Percentiles rank a stretch among this genome's conserved stretches.
These are phyloP conservation scores for Mortierella sp. DNA, from an alignment of 371 early-diverging fungal genomes.

Conservation along the genomic window DNA sequence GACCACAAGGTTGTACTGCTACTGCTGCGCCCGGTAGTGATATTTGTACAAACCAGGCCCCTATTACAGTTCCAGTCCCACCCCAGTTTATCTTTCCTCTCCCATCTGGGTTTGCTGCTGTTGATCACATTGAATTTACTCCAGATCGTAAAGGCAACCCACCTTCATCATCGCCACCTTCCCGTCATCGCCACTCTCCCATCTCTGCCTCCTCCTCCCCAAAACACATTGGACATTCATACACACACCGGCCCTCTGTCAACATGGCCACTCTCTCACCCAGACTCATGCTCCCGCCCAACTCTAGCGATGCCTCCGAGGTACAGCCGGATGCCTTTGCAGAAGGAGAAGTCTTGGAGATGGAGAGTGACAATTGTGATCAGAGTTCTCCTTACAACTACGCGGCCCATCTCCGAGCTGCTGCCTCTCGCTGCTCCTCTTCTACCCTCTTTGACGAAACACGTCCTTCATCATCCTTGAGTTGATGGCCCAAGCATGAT, in stretches of 20 bases:
- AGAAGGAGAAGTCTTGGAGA: conserved; percentile 39
- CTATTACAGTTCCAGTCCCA: neutral
- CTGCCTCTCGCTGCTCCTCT: conserved; percentile 50
- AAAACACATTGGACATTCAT: conserved; percentile 13
- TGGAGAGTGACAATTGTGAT: conserved; percentile 18
- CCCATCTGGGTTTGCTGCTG: neutral
- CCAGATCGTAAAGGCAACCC: neutral
- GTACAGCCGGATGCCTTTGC: conserved; percentile 30
- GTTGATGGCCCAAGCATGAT: conserved; percentile 22
- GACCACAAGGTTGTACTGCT: neutral
- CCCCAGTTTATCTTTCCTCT: conserved; percentile 10
- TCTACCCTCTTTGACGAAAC: conserved; percentile 53
- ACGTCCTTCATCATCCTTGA: conserved; percentile 19
- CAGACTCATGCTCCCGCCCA: conserved; percentile 27
- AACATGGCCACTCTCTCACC: conserved; percentile 12
- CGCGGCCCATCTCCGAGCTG: conserved; percentile 15
- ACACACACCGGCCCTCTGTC: conserved; percentile 11
- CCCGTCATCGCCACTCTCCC: neutral
- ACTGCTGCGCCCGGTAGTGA: neutral
- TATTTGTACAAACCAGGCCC: neutral
- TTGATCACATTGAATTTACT: neutral
- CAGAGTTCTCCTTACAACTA: conserved; percentile 16
- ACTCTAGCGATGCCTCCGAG: conserved; percentile 44
- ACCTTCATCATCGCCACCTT: conserved; percentile 7
- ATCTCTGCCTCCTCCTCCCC: neutral